Conservation (phyloP, 805 yeast species). For the Hemisphaericaspora nanyangensis region DNA sequence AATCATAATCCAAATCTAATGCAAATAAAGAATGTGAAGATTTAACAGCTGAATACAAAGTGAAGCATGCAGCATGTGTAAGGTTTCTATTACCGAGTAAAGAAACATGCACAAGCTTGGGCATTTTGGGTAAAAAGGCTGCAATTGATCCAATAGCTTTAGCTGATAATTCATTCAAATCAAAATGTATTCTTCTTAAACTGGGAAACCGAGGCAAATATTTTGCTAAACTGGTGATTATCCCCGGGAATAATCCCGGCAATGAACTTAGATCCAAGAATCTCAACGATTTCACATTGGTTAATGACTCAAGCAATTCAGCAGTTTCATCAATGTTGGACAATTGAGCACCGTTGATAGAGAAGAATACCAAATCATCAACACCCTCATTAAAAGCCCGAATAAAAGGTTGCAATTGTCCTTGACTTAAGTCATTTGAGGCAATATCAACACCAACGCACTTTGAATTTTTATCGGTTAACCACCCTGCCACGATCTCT, state of each 20-base stretch:
- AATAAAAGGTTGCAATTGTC: conserved; percentile 45
- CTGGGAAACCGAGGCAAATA: conserved; percentile 43
- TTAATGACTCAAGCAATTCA: conserved; percentile 33
- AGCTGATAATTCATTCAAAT: conserved; percentile 46
- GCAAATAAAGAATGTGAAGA: conserved; percentile 43
- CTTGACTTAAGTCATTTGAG: conserved; percentile 47
- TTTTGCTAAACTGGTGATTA: conserved; percentile 42
- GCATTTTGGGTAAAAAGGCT: conserved; percentile 44
- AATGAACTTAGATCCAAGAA: conserved; percentile 53
- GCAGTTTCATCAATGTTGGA: conserved; percentile 35
- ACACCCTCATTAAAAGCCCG: conserved; percentile 31
- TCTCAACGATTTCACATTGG: conserved; percentile 37
- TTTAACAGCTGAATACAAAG: conserved; percentile 50
- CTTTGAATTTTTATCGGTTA: conserved; percentile 37
- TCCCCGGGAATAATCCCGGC: conserved; percentile 49
- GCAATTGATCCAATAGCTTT: conserved; percentile 48
- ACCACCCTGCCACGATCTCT: conserved; percentile 45
- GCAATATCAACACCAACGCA: conserved; percentile 57
- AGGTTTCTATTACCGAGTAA: conserved; percentile 49
- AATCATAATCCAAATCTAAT: conserved; percentile 52
- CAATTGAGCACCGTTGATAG: conserved; percentile 50
- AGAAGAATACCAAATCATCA: conserved; percentile 44
- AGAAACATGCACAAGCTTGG: conserved; percentile 50
- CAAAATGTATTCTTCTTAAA: conserved; percentile 51
- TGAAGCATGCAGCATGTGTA: conserved; percentile 41